Base-by-base conservation (phyloP, 2,329 filamentous ascomycete genomes). In the Nigrospora sphaerica region DNA sequence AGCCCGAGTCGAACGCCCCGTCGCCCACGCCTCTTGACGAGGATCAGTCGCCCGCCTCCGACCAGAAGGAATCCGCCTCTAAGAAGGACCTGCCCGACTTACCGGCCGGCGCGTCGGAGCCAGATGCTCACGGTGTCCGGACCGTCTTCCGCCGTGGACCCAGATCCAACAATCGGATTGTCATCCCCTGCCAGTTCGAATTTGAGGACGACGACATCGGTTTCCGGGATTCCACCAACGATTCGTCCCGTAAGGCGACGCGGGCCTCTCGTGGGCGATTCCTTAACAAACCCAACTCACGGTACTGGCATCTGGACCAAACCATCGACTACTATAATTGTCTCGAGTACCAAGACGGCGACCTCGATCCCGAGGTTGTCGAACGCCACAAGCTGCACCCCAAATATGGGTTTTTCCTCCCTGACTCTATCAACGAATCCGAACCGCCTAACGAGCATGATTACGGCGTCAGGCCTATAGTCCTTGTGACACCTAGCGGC, bases 221-320 rank as follows among this genome's bases (percentile, higher is more conserved):
- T 13, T 81, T 79, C 58, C 71, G 75, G 18, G 78, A 81, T 54
- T 78, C 75, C 4, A 71, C 71, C 49, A 81, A 81, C 49, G 75
- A 78, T 52, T 70, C 72, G 31, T 69, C 68, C 49, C 74, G 76
- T 47, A 74, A 74, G 18, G 74, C 75, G 40, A 78, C 72, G 32
- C 70, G 69, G 52, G 69, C 70, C 13, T 73, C 74, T 49, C 69
- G 77, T 42, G 76, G 76, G 54, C 74, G 71, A 57, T 80, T 73
- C 53, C 65, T 78, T 40, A 68, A 74, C 51, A 72, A 68, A 28
- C 76, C 78, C 34, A 77, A 79, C 56, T 73, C 72, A 39, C 73
- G 71, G 47, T 71, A 69, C 46, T 66, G 77, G 60, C 76, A 80
- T 55, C 65, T 76, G 49, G 78, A 82, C 52, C 73, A 74, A 48